phyloP scores from a whole-genome alignment of 805 yeast species.

The Saccharomycopsis schoenii region DNA sequence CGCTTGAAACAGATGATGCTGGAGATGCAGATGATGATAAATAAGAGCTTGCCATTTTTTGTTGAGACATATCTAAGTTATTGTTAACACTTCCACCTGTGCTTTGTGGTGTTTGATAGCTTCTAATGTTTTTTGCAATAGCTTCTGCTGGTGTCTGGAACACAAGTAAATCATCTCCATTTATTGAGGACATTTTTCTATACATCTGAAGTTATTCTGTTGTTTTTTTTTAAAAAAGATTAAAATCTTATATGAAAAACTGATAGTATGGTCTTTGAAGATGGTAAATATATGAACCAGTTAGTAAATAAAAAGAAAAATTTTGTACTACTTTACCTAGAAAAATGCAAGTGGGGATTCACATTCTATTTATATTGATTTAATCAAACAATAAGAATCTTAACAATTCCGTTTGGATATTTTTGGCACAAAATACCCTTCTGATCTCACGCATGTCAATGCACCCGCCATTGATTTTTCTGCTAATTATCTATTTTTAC shows the following conservation, averaged over 20 bases:
- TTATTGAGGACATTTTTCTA: background rate
- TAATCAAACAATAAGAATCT: background rate
- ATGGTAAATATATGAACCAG: too few species aligned
- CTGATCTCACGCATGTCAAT: background rate
- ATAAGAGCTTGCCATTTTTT: background rate
- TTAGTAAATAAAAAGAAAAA: too few species aligned
- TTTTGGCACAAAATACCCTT: background rate
- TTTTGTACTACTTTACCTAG: background rate
- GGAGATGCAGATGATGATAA: background rate
- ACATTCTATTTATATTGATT: background rate
- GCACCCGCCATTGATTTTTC: slow-evolving; percentile 2
- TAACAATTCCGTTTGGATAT: background rate
- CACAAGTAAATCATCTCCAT: background rate
- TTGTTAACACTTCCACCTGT: slow-evolving; percentile 1
- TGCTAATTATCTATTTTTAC: background rate
- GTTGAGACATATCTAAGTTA: background rate
- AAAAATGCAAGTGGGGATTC: background rate
- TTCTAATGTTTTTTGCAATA: background rate
- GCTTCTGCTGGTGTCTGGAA: background rate
- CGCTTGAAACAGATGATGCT: background rate
- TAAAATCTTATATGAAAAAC: too few species aligned
- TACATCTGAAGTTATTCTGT: background rate
- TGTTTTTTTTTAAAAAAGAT: background rate
- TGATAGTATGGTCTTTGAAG: too few species aligned
- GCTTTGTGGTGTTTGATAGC: background rate